Base-by-base conservation (phyloP, 768 basidiomycete genomes). In the Floccularia luteovirens region DNA sequence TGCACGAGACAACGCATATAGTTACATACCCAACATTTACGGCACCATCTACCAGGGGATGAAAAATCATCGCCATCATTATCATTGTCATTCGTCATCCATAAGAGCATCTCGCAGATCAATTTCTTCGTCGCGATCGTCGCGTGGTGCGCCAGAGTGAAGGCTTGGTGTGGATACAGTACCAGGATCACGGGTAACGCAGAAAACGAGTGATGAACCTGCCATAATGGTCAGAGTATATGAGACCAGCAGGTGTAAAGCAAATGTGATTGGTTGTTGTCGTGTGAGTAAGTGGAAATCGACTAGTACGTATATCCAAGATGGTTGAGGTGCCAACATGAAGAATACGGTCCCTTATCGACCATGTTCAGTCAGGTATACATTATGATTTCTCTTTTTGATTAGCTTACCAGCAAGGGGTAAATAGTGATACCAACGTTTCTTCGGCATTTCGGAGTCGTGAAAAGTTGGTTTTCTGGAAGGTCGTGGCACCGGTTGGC, bases 111-210 rank as follows among this genome's bases (percentile, higher is more conserved):
- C 79, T 10, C 59, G 65, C 31, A 86, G 52, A 23, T 66, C 71
- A 37, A 79, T 58, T 39, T 71, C 69, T 24, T 63, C 68, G 30
- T 60, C 60, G 12, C 54, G 55, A 20, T 53, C 59, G 11, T 48
- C 52, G 14, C 58, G 53, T 13, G 46, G 38, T 30, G 41, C 45
- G 42, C 54, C 52, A 34, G 44, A 38, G 22, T 43, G 44, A 24
- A 43, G 41, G 36, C 43, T 50, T 24, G 41, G 33, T 11, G 50
- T 40, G 39, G 49, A 61, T 19, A 80, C 71, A 4, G 78, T 75
- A 0, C 88, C 88, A 10, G 88, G 89, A 56, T 90, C 84, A 43
- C 88, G 74, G 21, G 64, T 72, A 28, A 86, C 63, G 46, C 82
- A 81, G 30, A 83, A 69, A 37, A 86, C 78, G 47, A 90, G 74